phyloP scores from a whole-genome alignment of 306 rosid genomes.

The Begonia masoniana region DNA sequence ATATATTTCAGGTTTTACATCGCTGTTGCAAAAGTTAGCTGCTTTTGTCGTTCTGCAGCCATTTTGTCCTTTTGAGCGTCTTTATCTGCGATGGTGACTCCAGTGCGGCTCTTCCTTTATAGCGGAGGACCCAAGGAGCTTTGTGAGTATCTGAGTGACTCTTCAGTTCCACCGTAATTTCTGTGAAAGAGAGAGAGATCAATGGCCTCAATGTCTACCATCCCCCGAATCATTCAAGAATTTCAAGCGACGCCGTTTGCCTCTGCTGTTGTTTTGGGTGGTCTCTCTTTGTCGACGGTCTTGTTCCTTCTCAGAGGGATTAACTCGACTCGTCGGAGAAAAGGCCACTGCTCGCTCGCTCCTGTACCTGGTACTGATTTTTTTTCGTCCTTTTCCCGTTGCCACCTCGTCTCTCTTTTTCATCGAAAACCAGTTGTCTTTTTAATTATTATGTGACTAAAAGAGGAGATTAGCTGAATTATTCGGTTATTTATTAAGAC shows the following conservation, averaged over 20 bases:
- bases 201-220: constrained; percentile 10
- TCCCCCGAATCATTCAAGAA: constrained; percentile 2
- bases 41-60: too few relatives aligned
- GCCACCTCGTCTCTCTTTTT: background rate
- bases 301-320: constrained; percentile 7
- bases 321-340: constrained; percentile 5
- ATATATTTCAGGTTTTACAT: too few relatives aligned
- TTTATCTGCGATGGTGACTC: too few relatives aligned
- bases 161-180: too few relatives aligned
- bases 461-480: background rate
- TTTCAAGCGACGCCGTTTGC: constrained; percentile 20
- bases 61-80: too few relatives aligned
- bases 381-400: background rate
- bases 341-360: constrained; percentile 28
- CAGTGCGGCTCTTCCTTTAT: too few relatives aligned
- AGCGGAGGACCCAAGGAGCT: too few relatives aligned
- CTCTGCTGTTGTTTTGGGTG: constrained; percentile 28
- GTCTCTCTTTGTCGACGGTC: constrained; percentile 22
- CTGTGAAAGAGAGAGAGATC: background rate
- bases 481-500: too few relatives aligned
- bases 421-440: background rate
- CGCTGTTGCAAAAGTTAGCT: too few relatives aligned
- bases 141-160: too few relatives aligned
- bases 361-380: constrained; percentile 42
- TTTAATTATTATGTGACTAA: background rate